These are phyloP conservation scores for Nadsonia starkeyi-henricii DNA, from an alignment of 1,139 yeast species.

Conservation along the genomic window DNA sequence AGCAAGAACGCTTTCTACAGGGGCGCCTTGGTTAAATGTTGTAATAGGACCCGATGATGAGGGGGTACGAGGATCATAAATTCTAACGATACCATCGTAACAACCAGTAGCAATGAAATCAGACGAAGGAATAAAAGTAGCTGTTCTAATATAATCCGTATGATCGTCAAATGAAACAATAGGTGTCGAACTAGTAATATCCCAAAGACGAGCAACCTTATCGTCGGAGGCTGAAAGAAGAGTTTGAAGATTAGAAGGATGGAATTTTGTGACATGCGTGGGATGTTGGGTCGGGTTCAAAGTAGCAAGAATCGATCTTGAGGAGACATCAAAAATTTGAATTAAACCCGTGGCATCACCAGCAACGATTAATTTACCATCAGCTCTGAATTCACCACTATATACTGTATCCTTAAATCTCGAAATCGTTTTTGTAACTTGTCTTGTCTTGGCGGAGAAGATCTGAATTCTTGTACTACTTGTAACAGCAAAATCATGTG, in stretches of 20 bases:
- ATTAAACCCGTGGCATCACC: conserved; percentile 84
- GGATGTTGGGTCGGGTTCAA: conserved; percentile 75
- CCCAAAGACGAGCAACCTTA: conserved; percentile 73
- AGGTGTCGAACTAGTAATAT: conserved; percentile 64
- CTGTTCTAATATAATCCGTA: conserved; percentile 78
- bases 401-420: conserved; percentile 86
- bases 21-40: conserved; percentile 46
- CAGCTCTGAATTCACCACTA: conserved; percentile 68
- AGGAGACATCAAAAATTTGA: conserved; percentile 71
- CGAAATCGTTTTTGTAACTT: conserved; percentile 76
- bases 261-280: conserved; percentile 89
- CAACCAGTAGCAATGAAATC: conserved; percentile 84
- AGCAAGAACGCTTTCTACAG: conserved; percentile 80
- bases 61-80: conserved; percentile 66
- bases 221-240: conserved; percentile 87
- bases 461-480: conserved; percentile 86
- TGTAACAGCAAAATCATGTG: conserved; percentile 89
- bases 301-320: conserved; percentile 67
- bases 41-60: conserved; percentile 31
- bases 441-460: conserved; percentile 84
- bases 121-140: conserved; percentile 62
- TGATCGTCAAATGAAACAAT: conserved; percentile 60
- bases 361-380: conserved; percentile 73
- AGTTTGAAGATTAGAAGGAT: conserved; percentile 56
- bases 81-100: conserved; percentile 74